Conservation (phyloP, 1,139 yeast genomes). For the Protomyces inundatus region DNA sequence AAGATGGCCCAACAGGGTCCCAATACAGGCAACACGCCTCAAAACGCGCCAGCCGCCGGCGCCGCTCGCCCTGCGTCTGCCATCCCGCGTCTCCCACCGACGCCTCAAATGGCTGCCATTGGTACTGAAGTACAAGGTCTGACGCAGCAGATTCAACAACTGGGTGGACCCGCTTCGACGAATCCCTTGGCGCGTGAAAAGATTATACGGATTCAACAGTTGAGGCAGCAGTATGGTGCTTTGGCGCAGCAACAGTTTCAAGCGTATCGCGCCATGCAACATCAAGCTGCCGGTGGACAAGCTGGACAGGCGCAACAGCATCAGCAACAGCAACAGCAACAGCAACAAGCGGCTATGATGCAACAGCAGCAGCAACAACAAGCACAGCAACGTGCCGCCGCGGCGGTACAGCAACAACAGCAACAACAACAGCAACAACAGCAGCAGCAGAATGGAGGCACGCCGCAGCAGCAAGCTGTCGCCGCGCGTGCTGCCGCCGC, state of each 20-base stretch:
- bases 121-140: conserved; percentile 14
- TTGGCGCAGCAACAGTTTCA: conserved; percentile 16
- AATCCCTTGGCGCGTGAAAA: conserved; percentile 1
- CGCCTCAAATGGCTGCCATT: neutral
- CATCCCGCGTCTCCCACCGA: conserved; percentile 9
- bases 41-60: neutral
- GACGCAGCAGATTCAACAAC: conserved; percentile 8
- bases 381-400: conserved; percentile 10
- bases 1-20: conserved; percentile 3
- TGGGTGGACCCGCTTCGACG: conserved; percentile 15
- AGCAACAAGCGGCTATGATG: neutral
- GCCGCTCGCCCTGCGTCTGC: conserved; percentile 11
- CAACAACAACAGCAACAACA: neutral
- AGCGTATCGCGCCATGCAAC: conserved; percentile 17
- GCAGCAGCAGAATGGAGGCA: too few species aligned
- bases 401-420: neutral
- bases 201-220: conserved; percentile 9
- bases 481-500: neutral
- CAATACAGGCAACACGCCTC: neutral
- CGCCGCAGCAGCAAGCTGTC: too few species aligned
- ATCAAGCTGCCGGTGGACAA: conserved; percentile 9
- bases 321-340: conserved; percentile 5
- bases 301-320: conserved; percentile 2
- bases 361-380: conserved; percentile 9
- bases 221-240: conserved; percentile 14